These are phyloP conservation scores for Heliosperma pusillum DNA, from an alignment of 148 eudicot genomes.

Conservation along the genomic window DNA sequence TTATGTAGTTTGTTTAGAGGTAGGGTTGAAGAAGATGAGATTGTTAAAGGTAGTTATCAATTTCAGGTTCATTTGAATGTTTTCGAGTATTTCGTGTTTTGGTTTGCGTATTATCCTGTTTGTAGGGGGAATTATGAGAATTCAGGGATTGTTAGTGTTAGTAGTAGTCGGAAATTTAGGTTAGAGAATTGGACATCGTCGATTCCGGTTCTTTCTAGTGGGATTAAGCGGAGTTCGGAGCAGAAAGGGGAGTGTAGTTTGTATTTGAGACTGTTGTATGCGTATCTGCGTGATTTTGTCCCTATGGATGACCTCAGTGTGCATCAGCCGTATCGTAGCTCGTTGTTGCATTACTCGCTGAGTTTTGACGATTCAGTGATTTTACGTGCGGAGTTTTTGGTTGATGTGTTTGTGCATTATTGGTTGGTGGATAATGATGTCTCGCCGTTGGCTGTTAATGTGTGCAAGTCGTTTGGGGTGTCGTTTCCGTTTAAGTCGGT, in stretches of 20 bases:
- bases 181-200: conserved; percentile 85
- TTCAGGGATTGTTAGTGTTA: conserved; percentile 30
- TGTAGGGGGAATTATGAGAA: conserved; percentile 59
- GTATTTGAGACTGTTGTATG: conserved; percentile 60
- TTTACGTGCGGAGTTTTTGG: conserved; percentile 64
- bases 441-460: conserved; percentile 63
- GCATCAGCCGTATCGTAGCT: conserved; percentile 65
- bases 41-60: conserved; percentile 31
- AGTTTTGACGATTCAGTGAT: conserved; percentile 44
- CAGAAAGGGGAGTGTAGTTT: conserved; percentile 50
- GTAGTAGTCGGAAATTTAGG: conserved; percentile 47
- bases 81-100: conserved; percentile 82
- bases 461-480: conserved; percentile 65
- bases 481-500: conserved; percentile 55
- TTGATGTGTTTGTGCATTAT: conserved; percentile 56
- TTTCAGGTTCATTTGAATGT: conserved; percentile 75
- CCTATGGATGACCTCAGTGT: conserved; percentile 50
- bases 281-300: conserved; percentile 63
- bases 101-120: conserved; percentile 97
- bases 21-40: conserved; percentile 46
- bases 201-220: conserved; percentile 54
- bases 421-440: conserved; percentile 92
- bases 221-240: conserved; percentile 44
- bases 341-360: conserved; percentile 63
- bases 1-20: conserved; percentile 64